Evolutionary conservation across 2,329 filamentous ascomycete species (phyloP).

Genomic region (Hymenoscyphus fraxineus): DNA sequence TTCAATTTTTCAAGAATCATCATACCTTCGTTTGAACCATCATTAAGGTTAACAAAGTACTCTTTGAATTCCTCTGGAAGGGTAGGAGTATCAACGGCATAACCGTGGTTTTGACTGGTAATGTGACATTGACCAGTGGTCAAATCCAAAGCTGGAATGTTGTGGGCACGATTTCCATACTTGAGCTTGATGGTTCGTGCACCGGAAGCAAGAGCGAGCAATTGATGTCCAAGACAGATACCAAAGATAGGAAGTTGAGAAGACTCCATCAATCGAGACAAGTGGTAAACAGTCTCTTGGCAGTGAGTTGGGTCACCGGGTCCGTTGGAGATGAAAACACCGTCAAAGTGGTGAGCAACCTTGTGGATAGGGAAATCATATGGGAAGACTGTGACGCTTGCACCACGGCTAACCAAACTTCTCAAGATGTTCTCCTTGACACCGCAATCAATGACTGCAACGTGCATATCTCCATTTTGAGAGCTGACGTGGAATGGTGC

Average conservation of each 20-base stretch:
- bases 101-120: slow-evolving; percentile 97
- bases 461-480: slow-evolving; percentile 76
- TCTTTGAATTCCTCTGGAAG: slow-evolving; percentile 88
- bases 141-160: slow-evolving; percentile 92
- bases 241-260: slow-evolving; percentile 93
- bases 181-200: slow-evolving; percentile 95
- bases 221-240: slow-evolving; percentile 96
- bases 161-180: slow-evolving; percentile 98
- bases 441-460: slow-evolving; percentile 95
- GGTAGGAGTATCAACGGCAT: slow-evolving; percentile 83
- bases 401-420: slow-evolving; percentile 85
- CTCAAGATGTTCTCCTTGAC: slow-evolving; percentile 99
- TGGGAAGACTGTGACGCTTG: slow-evolving; percentile 90
- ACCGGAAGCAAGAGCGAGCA: slow-evolving; percentile 84
- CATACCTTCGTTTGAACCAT: slow-evolving; percentile 87
- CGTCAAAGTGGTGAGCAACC: slow-evolving; percentile 95
- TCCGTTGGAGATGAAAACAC: slow-evolving; percentile 98
- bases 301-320: slow-evolving; percentile 98
- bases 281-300: slow-evolving; percentile 88
- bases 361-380: slow-evolving; percentile 98
- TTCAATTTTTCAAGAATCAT: slow-evolving; percentile 1
- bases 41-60: slow-evolving; percentile 98
- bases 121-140: slow-evolving; percentile 98
- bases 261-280: slow-evolving; percentile 83
- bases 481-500: slow-evolving; percentile 94